Evolutionary conservation across 108 stramenopile genomes (phyloP), one percentile per base, ranked within the genome.

Genomic region (Skeletonema menzelii): DNA sequence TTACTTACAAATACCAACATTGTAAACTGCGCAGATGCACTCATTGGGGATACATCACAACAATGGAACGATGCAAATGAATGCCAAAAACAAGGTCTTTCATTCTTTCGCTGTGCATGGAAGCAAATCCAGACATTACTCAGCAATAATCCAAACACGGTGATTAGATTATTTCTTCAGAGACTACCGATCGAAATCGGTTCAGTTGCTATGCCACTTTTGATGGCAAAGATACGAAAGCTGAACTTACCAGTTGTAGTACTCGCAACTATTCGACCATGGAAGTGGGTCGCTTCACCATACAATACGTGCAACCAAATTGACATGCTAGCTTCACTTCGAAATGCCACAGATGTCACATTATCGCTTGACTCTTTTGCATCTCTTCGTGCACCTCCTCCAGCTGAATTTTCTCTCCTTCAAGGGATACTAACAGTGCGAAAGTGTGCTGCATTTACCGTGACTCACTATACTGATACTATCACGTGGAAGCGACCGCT

Each of bases 341-440:
- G 80, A 27, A 70, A 47, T 28, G 35, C 80, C 1, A 44, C 80
- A 40, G 80, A 81, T 47, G 61, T 65, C 15, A 65, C 62, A 8
- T 46, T 81, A 40, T 64, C 80, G 8, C 61, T 75, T 11, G 80
- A 81, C 60, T 74, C 80, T 17, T 82, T 79, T 32, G 63, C 82
- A 30, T 79, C 77, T 11, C 65, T 70, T 3, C 61, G 63, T 68
- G 83, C 72, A 47, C 91, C 93, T 12, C 91, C 89, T 24, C 93
- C 93, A 10, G 75, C 89, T 0, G 93, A 95, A 64, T 95, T 95
- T 75, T 85, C 86, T 15, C 65, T 84, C 22, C 81, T 95, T 17
- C 87, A 86, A 27, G 93, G 93, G 1, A 76, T 95, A 44, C 82
- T 95, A 38, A 79, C 80, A 2, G 65, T 92, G 6, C 65, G 75